phyloP scores from a whole-genome alignment of 768 basidiomycete genomes.

The Naganishia vishniacii region DNA sequence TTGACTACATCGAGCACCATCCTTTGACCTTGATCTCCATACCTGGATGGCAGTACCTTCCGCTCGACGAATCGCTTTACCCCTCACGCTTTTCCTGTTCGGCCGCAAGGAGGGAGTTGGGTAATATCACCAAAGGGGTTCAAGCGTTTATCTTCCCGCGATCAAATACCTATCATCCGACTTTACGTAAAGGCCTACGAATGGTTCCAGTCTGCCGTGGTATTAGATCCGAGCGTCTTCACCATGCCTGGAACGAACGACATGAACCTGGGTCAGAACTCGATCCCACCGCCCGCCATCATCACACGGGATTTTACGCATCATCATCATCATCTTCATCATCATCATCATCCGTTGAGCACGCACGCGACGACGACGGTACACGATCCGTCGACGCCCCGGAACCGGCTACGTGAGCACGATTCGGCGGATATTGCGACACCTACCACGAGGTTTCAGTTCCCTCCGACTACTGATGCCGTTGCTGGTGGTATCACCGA shows the following conservation, averaged over 20 bases:
- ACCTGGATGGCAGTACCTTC: constrained; percentile 15
- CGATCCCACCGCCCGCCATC: neutral
- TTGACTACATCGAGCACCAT: constrained; percentile 9
- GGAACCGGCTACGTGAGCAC: neutral
- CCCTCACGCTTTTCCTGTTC: constrained; percentile 14
- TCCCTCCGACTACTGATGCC: neutral
- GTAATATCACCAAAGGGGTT: constrained; percentile 2
- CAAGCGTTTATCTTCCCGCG: too few species aligned
- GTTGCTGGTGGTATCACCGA: neutral
- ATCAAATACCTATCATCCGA: too few species aligned
- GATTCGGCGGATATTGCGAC: neutral
- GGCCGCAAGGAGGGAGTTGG: constrained; percentile 17
- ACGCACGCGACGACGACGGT: neutral
- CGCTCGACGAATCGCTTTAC: constrained; percentile 1
- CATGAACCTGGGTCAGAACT: neutral
- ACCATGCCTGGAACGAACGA: neutral
- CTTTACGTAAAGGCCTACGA: too few species aligned
- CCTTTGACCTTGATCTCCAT: neutral
- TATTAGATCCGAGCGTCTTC: too few species aligned
- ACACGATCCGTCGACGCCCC: neutral
- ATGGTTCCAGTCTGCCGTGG: neutral
- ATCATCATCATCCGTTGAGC: too few species aligned
- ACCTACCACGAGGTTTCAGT: neutral
- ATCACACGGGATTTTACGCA: neutral
- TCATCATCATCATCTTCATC: too few species aligned